Base-by-base conservation (phyloP, 371 early-diverging fungal species). In the Saksenaea oblongispora region DNA sequence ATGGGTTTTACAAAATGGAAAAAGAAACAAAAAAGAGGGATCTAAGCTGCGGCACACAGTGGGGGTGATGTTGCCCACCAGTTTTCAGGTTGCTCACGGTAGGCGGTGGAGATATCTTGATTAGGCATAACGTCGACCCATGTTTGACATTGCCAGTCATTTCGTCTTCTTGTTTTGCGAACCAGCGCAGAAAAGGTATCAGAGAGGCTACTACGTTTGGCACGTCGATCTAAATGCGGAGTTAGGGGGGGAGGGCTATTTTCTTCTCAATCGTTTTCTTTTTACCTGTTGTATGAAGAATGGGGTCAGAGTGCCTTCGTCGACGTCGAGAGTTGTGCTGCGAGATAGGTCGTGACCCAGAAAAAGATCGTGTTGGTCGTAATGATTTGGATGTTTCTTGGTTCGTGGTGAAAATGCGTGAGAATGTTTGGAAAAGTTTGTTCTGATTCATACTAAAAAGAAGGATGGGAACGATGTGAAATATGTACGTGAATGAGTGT, bases 31-130 rank as follows among this genome's bases (percentile, higher is more conserved):
- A 47, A 47, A 22, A 47, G n/a, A 22, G 51, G 22, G 17, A 7
- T 47, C 14, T 41, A 47, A 47, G 51, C 51, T 22, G 51, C 51
- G 22, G 51, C 51, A 47, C 51, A 47, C 8, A 66, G 28, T 42
- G 66, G 53, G 24, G 61, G 61, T 7, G 66, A 66, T 17, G 66
- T 36, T 10, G 66, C 61, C 66, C 66, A 66, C 66, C 66, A 66
- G 37, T 66, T 66, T 42, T 66, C 66, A 34, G 60, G 24, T 54
- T 42, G 41, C 31, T 59, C 36, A 57, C 58, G 37, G 22, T 39
- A 18, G 27, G 8, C 59, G 54, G 53, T 35, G 17, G 26, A 27
- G 31, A 37, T 58, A 24, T 53, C 58, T 59, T 59, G 47, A 22
- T 37, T 59, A 54, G 59, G 58, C 60, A 66, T 66, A 8, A 62